These are phyloP conservation scores for Phalaenopsis aphrodite DNA, from an alignment of 106 monocot genomes.

Conservation along the genomic window DNA sequence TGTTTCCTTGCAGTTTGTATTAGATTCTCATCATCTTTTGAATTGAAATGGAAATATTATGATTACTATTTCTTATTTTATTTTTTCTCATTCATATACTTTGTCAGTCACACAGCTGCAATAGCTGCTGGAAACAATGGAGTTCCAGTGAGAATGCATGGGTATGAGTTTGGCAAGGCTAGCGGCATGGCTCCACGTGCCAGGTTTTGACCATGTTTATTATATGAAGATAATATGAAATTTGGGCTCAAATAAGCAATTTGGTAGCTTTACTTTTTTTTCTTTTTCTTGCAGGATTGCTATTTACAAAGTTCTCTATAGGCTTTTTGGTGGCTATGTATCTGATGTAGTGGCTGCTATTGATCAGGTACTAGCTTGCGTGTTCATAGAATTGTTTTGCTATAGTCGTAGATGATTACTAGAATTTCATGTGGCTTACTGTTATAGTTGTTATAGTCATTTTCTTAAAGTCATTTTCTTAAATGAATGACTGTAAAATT, in stretches of 20 bases:
- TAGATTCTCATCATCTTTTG: neutral
- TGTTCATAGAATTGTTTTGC: neutral
- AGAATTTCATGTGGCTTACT: neutral
- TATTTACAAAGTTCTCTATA: slow-evolving; percentile 92
- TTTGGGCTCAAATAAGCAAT: neutral
- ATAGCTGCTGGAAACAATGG: slow-evolving; percentile 99
- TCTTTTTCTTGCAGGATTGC: slow-evolving; percentile 54
- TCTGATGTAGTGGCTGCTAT: slow-evolving; percentile 98
- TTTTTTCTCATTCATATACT: neutral
- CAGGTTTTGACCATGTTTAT: slow-evolving; percentile 37
- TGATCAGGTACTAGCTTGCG: slow-evolving; percentile 62
- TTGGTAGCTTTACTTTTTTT: neutral
- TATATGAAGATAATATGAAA: neutral
- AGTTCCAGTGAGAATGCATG: slow-evolving; percentile 82
- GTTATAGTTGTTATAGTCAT: neutral
- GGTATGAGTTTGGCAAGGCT: slow-evolving; percentile 87
- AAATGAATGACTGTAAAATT: neutral
- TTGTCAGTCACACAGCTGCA: slow-evolving; percentile 76
- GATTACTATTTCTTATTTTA: neutral
- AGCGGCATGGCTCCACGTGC: slow-evolving; percentile 99
- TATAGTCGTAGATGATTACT: neutral
- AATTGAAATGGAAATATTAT: neutral
- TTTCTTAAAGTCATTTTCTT: neutral
- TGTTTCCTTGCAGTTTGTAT: neutral
- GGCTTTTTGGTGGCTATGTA: slow-evolving; percentile 96